These are phyloP conservation scores for Hygrophila difformis DNA, from an alignment of 257 asterid genomes.

Conservation along the genomic window DNA sequence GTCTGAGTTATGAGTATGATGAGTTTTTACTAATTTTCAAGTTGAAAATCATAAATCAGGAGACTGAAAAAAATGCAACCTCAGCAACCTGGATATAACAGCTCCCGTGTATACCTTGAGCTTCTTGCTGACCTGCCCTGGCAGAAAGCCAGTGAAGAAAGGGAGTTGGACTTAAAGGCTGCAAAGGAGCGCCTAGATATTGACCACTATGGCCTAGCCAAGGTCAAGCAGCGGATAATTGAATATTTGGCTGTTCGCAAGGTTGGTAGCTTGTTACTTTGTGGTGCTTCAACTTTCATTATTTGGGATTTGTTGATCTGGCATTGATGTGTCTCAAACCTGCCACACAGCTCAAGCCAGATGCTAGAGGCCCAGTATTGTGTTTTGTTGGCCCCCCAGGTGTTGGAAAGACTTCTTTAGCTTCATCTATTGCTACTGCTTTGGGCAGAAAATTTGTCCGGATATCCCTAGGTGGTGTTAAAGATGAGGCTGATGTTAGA, in stretches of 20 bases:
- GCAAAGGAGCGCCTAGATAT: conserved; percentile 82
- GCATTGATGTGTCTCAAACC: conserved; percentile 15
- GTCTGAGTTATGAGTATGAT: conserved; percentile 10
- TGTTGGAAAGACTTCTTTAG: conserved; percentile 98
- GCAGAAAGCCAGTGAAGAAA: conserved; percentile 87
- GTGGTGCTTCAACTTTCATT: conserved; percentile 11
- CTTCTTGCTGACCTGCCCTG: conserved; percentile 97
- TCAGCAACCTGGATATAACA: conserved; percentile 96
- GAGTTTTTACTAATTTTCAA: conserved; percentile 9
- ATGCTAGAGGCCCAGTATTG: conserved; percentile 95
- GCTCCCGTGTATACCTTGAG: conserved; percentile 91
- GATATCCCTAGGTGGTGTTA: conserved; percentile 96
- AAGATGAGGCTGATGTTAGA: conserved; percentile 97
- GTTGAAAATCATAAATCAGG: conserved; percentile 48
- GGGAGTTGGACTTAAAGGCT: conserved; percentile 70
- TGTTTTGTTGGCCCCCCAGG: conserved; percentile 99
- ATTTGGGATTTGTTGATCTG: conserved; percentile 9
- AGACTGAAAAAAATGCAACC: conserved; percentile 99
- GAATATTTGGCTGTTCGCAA: conserved; percentile 98
- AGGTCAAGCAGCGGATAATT: conserved; percentile 94
- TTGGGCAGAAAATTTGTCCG: conserved; percentile 94
- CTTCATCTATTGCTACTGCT: conserved; percentile 93
- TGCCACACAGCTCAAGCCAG: conserved; percentile 86
- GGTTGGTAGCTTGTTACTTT: conserved; percentile 35
- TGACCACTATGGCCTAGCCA: conserved; percentile 89